Percentiles rank a stretch among this genome's conserved stretches.
These are phyloP conservation scores for Botryosphaeria agaves DNA, from an alignment of 2,329 filamentous ascomycete genomes.

Conservation along the genomic window DNA sequence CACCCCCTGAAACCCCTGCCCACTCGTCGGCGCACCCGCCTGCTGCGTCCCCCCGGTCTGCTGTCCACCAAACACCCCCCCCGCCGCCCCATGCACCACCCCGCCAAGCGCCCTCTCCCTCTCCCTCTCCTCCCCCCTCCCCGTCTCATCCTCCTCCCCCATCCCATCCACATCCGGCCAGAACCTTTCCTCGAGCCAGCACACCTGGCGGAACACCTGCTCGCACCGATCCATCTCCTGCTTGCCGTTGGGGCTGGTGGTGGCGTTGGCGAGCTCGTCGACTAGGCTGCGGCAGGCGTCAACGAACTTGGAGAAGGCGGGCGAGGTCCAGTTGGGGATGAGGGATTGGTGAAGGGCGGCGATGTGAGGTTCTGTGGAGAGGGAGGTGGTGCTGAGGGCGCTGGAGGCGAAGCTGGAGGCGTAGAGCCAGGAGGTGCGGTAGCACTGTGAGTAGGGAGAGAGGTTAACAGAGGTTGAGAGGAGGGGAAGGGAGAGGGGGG, in stretches of 20 bases:
- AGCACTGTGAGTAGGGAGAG: slow-evolving; percentile 16
- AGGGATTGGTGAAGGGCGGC: slow-evolving; percentile 30
- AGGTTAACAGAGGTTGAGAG: background rate
- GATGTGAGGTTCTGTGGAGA: slow-evolving; percentile 24
- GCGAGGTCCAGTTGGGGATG: slow-evolving; percentile 33
- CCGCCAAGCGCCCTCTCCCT: too few species aligned
- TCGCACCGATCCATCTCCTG: slow-evolving; percentile 30
- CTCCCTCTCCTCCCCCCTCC: background rate
- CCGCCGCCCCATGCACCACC: too few species aligned
- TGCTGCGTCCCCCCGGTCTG: too few species aligned
- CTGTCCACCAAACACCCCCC: too few species aligned
- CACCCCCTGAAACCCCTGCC: too few species aligned
- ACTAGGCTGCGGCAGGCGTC: slow-evolving; percentile 30
- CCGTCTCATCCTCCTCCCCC: slow-evolving; percentile 24
- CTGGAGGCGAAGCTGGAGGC: slow-evolving; percentile 25
- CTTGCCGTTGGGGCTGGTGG: slow-evolving; percentile 27
- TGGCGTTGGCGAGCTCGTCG: slow-evolving; percentile 30
- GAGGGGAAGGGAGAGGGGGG: background rate
- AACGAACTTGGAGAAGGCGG: slow-evolving; percentile 31
- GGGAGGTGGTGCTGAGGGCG: slow-evolving; percentile 16
- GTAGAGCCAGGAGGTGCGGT: slow-evolving; percentile 30
- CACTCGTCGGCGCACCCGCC: too few species aligned
- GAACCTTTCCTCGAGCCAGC: slow-evolving; percentile 29
- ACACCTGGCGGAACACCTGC: slow-evolving; percentile 28
- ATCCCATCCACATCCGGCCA: slow-evolving; percentile 33